These are phyloP conservation scores for Chamaecyparis obtusa DNA, from an alignment of 75 land plant species.

Conservation along the genomic window DNA sequence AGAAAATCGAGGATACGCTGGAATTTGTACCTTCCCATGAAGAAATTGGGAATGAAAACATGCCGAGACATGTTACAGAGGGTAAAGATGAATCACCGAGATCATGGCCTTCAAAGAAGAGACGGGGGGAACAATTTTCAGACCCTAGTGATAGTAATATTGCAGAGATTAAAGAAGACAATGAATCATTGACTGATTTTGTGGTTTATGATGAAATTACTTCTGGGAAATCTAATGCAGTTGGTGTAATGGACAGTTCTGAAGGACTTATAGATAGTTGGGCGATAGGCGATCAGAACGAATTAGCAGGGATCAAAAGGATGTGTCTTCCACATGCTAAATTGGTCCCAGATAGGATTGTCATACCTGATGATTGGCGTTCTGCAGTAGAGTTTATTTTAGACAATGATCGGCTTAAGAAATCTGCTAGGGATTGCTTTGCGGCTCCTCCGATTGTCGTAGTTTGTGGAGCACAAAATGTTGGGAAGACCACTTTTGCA, in stretches of 20 bases:
- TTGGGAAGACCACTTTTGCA: conserved; percentile 90
- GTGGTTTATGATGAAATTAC: background rate
- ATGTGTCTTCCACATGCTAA: conserved; percentile 11
- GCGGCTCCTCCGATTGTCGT: conserved; percentile 42
- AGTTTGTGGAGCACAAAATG: conserved; percentile 78
- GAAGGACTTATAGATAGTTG: background rate
- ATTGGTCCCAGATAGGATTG: conserved; percentile 13
- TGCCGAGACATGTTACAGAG: background rate
- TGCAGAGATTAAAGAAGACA: background rate
- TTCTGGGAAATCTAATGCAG: background rate
- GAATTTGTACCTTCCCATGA: background rate
- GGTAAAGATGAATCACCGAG: background rate
- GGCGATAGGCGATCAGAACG: background rate
- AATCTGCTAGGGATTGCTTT: conserved; percentile 13
- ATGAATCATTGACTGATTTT: background rate
- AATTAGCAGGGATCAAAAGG: conserved; percentile 15
- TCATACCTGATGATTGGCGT: conserved; percentile 58
- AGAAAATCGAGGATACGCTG: background rate
- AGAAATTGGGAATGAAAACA: background rate
- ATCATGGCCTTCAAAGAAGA: background rate
- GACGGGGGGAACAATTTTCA: background rate
- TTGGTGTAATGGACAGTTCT: background rate
- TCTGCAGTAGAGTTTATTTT: conserved; percentile 45
- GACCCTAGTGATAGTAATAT: background rate
- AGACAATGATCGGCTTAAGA: background rate